These are phyloP conservation scores for Termitomyces sp. DNA, from an alignment of 768 basidiomycete genomes.

Conservation along the genomic window DNA sequence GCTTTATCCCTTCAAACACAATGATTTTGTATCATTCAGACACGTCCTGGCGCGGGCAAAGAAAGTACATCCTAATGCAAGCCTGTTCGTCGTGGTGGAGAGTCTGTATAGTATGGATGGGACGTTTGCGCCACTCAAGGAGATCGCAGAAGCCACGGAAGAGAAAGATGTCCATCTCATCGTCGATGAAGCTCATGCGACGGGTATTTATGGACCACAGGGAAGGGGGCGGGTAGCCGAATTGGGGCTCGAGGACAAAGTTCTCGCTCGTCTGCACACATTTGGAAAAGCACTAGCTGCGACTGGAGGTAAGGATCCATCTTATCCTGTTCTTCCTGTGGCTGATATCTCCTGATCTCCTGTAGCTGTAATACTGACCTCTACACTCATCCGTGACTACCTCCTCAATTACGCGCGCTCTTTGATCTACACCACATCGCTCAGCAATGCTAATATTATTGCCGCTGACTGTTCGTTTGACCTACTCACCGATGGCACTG, in stretches of 20 bases:
- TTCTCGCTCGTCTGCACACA: constrained; percentile 79
- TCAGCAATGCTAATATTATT: constrained; percentile 70
- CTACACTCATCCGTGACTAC: constrained; percentile 69
- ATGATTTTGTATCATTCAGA: constrained; percentile 50
- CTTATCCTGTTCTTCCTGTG: background rate
- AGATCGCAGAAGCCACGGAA: constrained; percentile 61
- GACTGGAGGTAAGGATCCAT: constrained; percentile 64
- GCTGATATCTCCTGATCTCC: background rate
- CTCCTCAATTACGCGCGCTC: constrained; percentile 89
- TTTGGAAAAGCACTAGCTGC: constrained; percentile 90
- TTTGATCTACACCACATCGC: constrained; percentile 87
- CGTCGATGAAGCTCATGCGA: constrained; percentile 93
- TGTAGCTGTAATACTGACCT: constrained; percentile 72
- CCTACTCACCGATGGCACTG: constrained; percentile 61
- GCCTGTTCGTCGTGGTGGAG: constrained; percentile 81
- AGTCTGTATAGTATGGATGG: constrained; percentile 96
- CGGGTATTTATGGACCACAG: constrained; percentile 77
- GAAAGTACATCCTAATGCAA: constrained; percentile 32
- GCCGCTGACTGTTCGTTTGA: constrained; percentile 78
- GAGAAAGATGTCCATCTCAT: constrained; percentile 64
- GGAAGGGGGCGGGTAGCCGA: constrained; percentile 72
- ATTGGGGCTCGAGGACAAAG: constrained; percentile 63
- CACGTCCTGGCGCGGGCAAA: constrained; percentile 35
- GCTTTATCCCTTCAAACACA: constrained; percentile 62
- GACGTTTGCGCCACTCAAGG: constrained; percentile 70